These are phyloP conservation scores for Colletotrichum plurivorum DNA, from an alignment of 2,329 filamentous ascomycete genomes.

Conservation along the genomic window DNA sequence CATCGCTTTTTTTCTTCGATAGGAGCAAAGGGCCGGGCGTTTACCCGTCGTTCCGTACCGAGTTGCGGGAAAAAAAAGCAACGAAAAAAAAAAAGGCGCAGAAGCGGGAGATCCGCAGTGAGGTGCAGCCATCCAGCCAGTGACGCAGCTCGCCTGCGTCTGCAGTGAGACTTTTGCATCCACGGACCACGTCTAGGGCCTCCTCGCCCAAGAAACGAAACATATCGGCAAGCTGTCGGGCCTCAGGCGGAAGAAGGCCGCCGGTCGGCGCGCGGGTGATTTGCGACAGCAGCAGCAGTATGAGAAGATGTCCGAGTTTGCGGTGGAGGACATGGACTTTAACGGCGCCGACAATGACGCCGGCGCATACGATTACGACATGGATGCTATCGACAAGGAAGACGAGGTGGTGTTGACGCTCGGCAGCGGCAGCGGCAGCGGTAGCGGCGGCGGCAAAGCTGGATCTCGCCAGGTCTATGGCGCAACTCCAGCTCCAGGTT, in stretches of 20 bases:
- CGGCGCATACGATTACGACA: constrained; percentile 1
- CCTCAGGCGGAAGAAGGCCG: constrained; percentile 21
- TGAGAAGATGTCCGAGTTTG: constrained; percentile 1
- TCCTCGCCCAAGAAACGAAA: neutral
- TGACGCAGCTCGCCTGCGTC: neutral
- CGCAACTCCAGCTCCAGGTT: neutral
- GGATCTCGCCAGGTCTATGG: neutral
- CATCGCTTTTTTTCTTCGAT: constrained; percentile 3
- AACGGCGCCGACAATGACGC: constrained; percentile 1
- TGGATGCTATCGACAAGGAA: neutral
- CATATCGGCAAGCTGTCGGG: constrained; percentile 23
- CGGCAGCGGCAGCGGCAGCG: constrained; percentile 6
- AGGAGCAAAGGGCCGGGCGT: neutral
- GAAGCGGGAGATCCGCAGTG: constrained; percentile 20
- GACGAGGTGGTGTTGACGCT: constrained; percentile 13
- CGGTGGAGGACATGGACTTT: constrained; percentile 10
- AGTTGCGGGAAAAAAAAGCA: neutral
- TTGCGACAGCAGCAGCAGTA: neutral
- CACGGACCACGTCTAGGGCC: neutral
- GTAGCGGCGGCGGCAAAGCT: neutral
- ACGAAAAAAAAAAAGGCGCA: constrained; percentile 3
- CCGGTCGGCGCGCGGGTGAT: constrained; percentile 21
- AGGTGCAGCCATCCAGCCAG: constrained; percentile 18
- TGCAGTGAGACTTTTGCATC: constrained; percentile 7
- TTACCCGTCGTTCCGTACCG: constrained; percentile 25